Base-by-base conservation (phyloP, 768 basidiomycete genomes). In the Lactarius sanguifluus region DNA sequence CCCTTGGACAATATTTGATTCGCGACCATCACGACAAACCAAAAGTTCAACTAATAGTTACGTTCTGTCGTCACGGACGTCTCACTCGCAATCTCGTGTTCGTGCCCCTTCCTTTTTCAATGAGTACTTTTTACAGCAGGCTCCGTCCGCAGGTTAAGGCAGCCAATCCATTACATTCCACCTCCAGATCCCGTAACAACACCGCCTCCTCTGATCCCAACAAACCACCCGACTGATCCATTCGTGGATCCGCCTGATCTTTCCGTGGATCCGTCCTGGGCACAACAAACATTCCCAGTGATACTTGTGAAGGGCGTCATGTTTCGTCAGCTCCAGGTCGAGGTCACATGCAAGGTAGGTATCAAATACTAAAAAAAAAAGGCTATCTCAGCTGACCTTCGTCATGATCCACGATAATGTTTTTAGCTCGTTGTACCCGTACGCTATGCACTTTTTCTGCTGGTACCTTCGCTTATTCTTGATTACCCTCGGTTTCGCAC, bases 291-390 rank as follows among this genome's bases (percentile, higher is more conserved):
- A 1, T 23, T 60, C n/a, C 63, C 59, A 36, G 4, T n/a, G 16
- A 67, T 70, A 28, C 0, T 54, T 9, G n/a, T 68, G 23, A 65
- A 8, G n/a, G 69, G 69, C 20, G 6, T 68, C 28, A 58, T 70
- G 10, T 61, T 59, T 10, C 12, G 8, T 16, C n/a, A 18, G 43
- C 20, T 30, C 8, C 12, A 23, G n/a, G 58, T 68, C 50, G 57
- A 68, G 34, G 63, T 70, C 32, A 60, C 68, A 30, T 70, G 69
- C 43, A 52, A 28, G 40, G 69, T 64, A 38, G 25, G 60, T 13
- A 40, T 16, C 8, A 36, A 9, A 58, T 36, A 25, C 52, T 16
- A 2, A n/a, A n/a, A n/a, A n/a, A n/a, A n/a, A n/a, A 43, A 25
- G 12, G n/a, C 30, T 6, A 10, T 50, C 23, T 58, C 30, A 28